phyloP scores from a whole-genome alignment of 345 rosid genomes.

The Salix caprea region DNA sequence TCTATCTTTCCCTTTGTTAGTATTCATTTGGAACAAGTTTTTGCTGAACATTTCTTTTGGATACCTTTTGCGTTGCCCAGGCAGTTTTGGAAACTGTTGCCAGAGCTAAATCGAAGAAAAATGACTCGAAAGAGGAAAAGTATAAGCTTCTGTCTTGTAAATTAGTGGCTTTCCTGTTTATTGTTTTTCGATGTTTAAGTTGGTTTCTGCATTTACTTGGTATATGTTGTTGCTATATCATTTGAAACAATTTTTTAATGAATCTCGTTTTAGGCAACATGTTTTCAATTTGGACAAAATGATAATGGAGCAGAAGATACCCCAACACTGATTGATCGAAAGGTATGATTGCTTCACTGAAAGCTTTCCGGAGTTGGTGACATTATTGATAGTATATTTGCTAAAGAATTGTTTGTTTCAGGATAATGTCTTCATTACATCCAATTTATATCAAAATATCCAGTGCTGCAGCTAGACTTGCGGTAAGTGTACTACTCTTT shows the following conservation, averaged over 20 bases:
- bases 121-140: conserved; percentile 88
- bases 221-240: neutral
- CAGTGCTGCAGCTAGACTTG: too few relatives aligned
- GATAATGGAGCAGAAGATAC: conserved; percentile 85
- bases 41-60: conserved; percentile 4
- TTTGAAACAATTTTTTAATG: conserved; percentile 5
- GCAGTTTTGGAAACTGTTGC: conserved; percentile 94
- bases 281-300: conserved; percentile 83
- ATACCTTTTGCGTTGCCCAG: conserved; percentile 31
- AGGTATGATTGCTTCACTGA: conserved; percentile 37
- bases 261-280: conserved; percentile 51
- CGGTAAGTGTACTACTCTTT: conserved; percentile 25
- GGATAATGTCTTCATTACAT: too few relatives aligned
- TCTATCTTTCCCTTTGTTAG: neutral
- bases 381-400: too few relatives aligned
- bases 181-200: neutral
- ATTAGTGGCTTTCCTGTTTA: neutral
- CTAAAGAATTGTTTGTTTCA: too few relatives aligned
- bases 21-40: neutral
- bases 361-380: neutral
- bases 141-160: conserved; percentile 34
- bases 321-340: conserved; percentile 78
- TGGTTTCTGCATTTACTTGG: neutral
- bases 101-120: conserved; percentile 77
- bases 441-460: too few relatives aligned